These are phyloP conservation scores for Ichthyophthirius multifiliis DNA, from an alignment of 169 alveolate species.

Conservation along the genomic window DNA sequence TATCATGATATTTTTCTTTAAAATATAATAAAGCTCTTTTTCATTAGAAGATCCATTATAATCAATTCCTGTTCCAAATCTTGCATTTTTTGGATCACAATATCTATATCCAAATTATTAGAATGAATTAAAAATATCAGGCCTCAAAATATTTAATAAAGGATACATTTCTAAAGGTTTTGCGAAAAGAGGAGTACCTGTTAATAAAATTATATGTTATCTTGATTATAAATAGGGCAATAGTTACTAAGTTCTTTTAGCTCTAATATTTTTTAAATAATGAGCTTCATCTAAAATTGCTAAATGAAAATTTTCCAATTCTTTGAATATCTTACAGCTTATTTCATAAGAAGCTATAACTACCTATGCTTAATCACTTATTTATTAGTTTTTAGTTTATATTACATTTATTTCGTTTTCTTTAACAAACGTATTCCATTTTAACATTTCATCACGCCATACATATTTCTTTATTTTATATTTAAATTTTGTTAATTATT, in stretches of 20 bases:
- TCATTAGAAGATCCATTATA: conserved; percentile 63
- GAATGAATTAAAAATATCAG: conserved; percentile 64
- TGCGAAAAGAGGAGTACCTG: conserved; percentile 77
- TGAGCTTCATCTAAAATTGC: conserved; percentile 73
- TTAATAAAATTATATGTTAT: conserved; percentile 55
- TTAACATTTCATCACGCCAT: conserved; percentile 75
- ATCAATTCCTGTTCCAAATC: conserved; percentile 48
- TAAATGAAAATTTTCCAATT: conserved; percentile 1
- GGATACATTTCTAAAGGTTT: conserved; percentile 65
- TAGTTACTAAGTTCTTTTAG: conserved; percentile 54
- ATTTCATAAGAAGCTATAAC: conserved; percentile 29
- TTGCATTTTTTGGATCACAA: conserved; percentile 63
- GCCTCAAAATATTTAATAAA: conserved; percentile 55
- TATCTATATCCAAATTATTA: conserved; percentile 58
- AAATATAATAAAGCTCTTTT: conserved; percentile 62
- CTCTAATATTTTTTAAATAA: conserved; percentile 54
- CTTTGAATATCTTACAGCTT: conserved; percentile 4
- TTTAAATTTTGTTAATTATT: neutral
- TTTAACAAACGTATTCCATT: conserved; percentile 65
- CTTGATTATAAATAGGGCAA: conserved; percentile 59
- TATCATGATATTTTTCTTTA: conserved; percentile 66
- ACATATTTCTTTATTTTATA: conserved; percentile 33
- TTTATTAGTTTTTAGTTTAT: conserved; percentile 37
- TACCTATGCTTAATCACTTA: conserved; percentile 16
- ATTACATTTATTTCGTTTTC: conserved; percentile 56